Evolutionary conservation across 345 rosid species (phyloP).

Genomic region (Theobroma cacao): DNA sequence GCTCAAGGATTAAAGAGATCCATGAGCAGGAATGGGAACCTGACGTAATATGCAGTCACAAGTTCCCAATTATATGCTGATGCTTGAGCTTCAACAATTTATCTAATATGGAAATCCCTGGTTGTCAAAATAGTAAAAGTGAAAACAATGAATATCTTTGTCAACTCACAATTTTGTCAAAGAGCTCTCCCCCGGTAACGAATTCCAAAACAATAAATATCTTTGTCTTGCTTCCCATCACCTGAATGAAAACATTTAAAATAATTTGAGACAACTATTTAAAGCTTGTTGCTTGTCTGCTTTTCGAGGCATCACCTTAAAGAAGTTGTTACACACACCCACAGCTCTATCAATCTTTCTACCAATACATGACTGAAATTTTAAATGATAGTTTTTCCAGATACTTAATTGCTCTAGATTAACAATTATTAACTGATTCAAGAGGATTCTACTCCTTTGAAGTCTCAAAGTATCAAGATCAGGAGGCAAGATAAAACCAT

Average conservation of each 20-base stretch:
- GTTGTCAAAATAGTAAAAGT: not conserved
- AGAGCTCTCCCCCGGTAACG: slow-evolving; percentile 77
- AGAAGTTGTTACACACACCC: not conserved
- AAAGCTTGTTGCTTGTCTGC: not conserved
- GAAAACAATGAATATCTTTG: not conserved
- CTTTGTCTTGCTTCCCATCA: slow-evolving; percentile 75
- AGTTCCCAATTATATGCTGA: not conserved
- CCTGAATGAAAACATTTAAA: slow-evolving; percentile 33
- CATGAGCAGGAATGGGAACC: not conserved
- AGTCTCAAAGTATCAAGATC: not conserved
- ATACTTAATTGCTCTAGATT: not conserved
- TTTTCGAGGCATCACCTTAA: not conserved
- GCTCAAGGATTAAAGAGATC: slow-evolving; percentile 1
- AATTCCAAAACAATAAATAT: slow-evolving; percentile 72
- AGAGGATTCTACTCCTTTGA: not conserved
- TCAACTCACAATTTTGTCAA: slow-evolving; percentile 71
- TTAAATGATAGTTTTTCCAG: not conserved
- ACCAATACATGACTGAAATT: not conserved
- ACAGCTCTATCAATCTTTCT: not conserved
- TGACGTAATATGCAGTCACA: not conserved
- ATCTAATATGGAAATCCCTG: not conserved
- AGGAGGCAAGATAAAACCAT: not conserved
- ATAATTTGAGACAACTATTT: not conserved
- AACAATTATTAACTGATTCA: not conserved
- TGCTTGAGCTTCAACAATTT: not conserved